Percentiles rank a stretch among this genome's conserved stretches.
Conservation (phyloP, 495 filamentous ascomycete genomes). For the Aspergillus coremiiformis region DNA sequence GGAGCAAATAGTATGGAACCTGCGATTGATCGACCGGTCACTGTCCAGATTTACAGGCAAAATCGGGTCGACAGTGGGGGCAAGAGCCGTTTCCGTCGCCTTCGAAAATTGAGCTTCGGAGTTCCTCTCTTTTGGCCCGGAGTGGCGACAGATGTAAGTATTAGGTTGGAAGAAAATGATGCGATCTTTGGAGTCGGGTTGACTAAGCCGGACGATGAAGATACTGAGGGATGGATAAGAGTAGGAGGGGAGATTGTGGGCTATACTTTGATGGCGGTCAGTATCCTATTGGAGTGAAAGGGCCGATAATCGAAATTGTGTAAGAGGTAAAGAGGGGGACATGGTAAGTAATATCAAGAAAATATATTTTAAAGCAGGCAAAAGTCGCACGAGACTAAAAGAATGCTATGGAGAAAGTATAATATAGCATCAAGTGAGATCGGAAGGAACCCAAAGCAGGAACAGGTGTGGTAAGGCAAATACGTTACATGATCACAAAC, state of each 20-base stretch:
- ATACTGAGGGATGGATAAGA: not conserved
- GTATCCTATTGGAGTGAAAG: not conserved
- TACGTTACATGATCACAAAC: constrained; percentile 11
- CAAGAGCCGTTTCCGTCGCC: constrained; percentile 21
- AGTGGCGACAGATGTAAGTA: constrained; percentile 5
- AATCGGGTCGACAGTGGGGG: constrained; percentile 10
- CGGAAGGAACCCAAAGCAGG: not conserved
- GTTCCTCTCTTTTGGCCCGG: constrained; percentile 4
- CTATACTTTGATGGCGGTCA: not conserved
- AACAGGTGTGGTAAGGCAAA: not conserved
- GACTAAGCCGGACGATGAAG: constrained; percentile 14
- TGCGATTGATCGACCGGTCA: constrained; percentile 15
- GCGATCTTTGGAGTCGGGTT: constrained; percentile 10
- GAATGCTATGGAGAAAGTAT: not conserved
- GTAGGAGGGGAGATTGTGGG: not conserved
- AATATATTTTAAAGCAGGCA: constrained; percentile 1
- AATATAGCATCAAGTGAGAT: not conserved
- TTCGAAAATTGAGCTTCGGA: constrained; percentile 6
- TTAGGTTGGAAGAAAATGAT: constrained; percentile 15
- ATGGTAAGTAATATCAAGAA: not conserved
- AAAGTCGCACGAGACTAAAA: not conserved
- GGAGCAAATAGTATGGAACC: constrained; percentile 5
- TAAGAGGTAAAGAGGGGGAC: not conserved
- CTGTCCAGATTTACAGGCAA: constrained; percentile 13
- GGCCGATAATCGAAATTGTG: not conserved